Evolutionary conservation across 164 flowering plant species (phyloP).

Genomic region (Vitis rotundifolia): DNA sequence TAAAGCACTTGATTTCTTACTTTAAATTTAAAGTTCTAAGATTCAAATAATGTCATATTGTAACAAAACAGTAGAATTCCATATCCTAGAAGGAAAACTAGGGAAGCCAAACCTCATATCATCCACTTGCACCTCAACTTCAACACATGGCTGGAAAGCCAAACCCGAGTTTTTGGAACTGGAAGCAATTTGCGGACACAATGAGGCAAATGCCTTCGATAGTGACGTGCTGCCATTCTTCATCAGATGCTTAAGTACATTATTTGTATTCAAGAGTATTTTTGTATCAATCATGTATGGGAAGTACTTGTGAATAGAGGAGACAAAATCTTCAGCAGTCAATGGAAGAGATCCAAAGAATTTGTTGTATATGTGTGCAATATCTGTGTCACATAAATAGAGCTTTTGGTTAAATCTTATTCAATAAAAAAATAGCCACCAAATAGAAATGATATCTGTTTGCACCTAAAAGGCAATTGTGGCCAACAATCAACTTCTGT

Average conservation of each 20-base stretch:
- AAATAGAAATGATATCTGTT: conserved; percentile 6
- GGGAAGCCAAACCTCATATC: conserved; percentile 60
- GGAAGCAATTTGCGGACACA: conserved; percentile 68
- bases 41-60: neutral
- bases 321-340: conserved; percentile 66
- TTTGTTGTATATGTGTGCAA: conserved; percentile 79
- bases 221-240: conserved; percentile 65
- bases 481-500: conserved; percentile 84
- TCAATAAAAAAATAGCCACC: neutral
- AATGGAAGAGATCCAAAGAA: conserved; percentile 82
- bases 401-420: neutral
- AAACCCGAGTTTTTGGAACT: conserved; percentile 19
- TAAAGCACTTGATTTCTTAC: too few relatives aligned
- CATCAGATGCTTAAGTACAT: conserved; percentile 43
- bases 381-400: conserved; percentile 49
- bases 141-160: conserved; percentile 27
- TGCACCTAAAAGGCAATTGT: conserved; percentile 89
- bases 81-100: neutral
- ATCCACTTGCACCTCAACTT: conserved; percentile 88
- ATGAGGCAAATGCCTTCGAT: conserved; percentile 66
- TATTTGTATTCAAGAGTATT: conserved; percentile 54
- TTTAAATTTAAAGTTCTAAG: too few relatives aligned
- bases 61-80: neutral
- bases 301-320: conserved; percentile 58
- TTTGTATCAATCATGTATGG: conserved; percentile 80